These are phyloP conservation scores for Castanea crenata DNA, from an alignment of 306 rosid genomes.

Conservation along the genomic window DNA sequence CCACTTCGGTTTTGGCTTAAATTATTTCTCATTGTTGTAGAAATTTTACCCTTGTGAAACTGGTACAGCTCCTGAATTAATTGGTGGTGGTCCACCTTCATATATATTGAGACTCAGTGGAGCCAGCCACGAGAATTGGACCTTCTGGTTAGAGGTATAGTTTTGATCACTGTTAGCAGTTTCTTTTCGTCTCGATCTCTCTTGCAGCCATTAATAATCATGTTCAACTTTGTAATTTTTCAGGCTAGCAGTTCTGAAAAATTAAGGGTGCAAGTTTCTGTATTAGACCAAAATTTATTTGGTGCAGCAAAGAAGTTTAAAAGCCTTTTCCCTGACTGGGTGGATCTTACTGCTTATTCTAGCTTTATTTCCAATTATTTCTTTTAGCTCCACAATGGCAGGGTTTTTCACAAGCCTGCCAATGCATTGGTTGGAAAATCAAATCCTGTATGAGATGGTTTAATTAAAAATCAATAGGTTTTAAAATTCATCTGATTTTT, in stretches of 20 bases:
- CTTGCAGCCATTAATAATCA: background rate
- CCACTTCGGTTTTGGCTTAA: background rate
- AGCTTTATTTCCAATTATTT: slow-evolving; percentile 68
- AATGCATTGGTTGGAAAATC: slow-evolving; percentile 3
- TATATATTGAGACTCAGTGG: slow-evolving; percentile 83
- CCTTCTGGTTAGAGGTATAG: slow-evolving; percentile 90
- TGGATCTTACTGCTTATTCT: slow-evolving; percentile 70
- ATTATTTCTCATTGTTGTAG: slow-evolving; percentile 17
- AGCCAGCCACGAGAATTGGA: slow-evolving; percentile 71
- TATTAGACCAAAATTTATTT: slow-evolving; percentile 73
- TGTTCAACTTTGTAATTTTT: background rate
- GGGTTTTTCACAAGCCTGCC: background rate
- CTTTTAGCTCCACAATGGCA: slow-evolving; percentile 24
- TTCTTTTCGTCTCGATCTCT: background rate
- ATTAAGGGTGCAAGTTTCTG: slow-evolving; percentile 75
- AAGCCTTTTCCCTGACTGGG: slow-evolving; percentile 83
- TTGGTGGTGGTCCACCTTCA: slow-evolving; percentile 69
- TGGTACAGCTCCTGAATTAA: slow-evolving; percentile 58
- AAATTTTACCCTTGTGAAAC: slow-evolving; percentile 20
- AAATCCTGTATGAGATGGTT: slow-evolving; percentile 20
- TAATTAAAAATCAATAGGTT: background rate
- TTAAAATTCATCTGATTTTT: background rate
- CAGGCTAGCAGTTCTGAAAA: slow-evolving; percentile 70
- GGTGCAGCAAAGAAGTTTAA: slow-evolving; percentile 64
- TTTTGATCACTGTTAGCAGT: slow-evolving; percentile 3